Evolutionary conservation across 225 moss, liverwort and hornwort species (phyloP).

Genomic region (Bryoerythrophyllum caledonicum): DNA sequence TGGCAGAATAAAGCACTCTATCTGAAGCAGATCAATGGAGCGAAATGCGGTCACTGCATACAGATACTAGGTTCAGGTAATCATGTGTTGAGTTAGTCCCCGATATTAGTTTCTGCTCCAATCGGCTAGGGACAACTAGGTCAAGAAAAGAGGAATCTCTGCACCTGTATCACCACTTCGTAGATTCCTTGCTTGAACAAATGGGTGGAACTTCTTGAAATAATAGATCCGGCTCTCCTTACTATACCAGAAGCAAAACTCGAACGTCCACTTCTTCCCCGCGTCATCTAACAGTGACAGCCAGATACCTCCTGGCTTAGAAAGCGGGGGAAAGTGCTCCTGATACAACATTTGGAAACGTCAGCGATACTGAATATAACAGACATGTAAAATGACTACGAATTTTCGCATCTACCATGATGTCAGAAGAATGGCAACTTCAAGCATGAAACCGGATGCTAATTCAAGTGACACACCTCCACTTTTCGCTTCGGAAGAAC

Average conservation of each 20-base stretch:
- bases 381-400: not conserved
- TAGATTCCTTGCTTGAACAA: conserved; percentile 83
- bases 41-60: conserved; percentile 3
- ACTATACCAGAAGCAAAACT: conserved; percentile 96
- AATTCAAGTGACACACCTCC: conserved; percentile 53
- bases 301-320: conserved; percentile 85
- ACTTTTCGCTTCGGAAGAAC: conserved; percentile 98
- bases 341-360: conserved; percentile 29
- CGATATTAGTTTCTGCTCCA: not conserved
- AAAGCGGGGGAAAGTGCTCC: conserved; percentile 89
- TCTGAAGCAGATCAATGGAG: not conserved
- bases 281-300: conserved; percentile 78
- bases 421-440: not conserved
- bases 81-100: conserved; percentile 1
- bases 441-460: not conserved
- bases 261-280: conserved; percentile 89
- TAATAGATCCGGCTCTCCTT: conserved; percentile 97
- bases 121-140: not conserved
- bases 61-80: not conserved
- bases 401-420: not conserved
- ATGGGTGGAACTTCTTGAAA: conserved; percentile 90
- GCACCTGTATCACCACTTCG: conserved; percentile 96
- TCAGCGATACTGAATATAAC: not conserved
- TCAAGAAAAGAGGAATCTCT: conserved; percentile 1
- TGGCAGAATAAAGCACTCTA: conserved; percentile 1